Evolutionary conservation across 768 basidiomycete genomes (phyloP).

Genomic region (Tulasnella sp.): DNA sequence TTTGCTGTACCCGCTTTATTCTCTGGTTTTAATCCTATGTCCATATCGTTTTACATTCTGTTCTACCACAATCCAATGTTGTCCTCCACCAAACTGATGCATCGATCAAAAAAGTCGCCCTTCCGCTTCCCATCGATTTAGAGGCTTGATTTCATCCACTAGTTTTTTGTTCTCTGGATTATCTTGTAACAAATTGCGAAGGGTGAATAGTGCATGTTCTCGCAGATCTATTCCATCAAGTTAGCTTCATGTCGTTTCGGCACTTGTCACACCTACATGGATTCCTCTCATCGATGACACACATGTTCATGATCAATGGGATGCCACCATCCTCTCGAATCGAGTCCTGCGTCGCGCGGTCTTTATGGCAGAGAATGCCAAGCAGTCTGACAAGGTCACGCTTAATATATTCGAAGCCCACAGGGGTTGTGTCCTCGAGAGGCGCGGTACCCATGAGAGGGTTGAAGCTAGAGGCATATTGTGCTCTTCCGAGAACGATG

Average conservation of each 20-base stretch:
- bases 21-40: too few relatives aligned
- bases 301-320: slow-evolving; percentile 73
- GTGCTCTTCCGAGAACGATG: slow-evolving; percentile 63
- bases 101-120: slow-evolving; percentile 34
- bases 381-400: slow-evolving; percentile 80
- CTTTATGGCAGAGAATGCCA: slow-evolving; percentile 60
- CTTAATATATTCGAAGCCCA: slow-evolving; percentile 76
- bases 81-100: too few relatives aligned
- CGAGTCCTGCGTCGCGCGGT: slow-evolving; percentile 59
- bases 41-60: too few relatives aligned
- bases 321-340: slow-evolving; percentile 62
- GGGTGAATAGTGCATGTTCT: slow-evolving; percentile 81
- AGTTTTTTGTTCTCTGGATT: slow-evolving; percentile 73
- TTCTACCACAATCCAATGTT: too few relatives aligned
- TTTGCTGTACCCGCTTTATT: too few relatives aligned
- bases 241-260: too few relatives aligned
- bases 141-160: slow-evolving; percentile 60
- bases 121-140: slow-evolving; percentile 45
- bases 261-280: slow-evolving; percentile 69
- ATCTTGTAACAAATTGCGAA: slow-evolving; percentile 63
- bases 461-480: slow-evolving; percentile 26
- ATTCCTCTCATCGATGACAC: slow-evolving; percentile 82
- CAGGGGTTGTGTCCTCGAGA: slow-evolving; percentile 26
- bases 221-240: slow-evolving; percentile 52
- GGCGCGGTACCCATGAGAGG: slow-evolving; percentile 13